Base-by-base conservation (phyloP, 495 filamentous ascomycete genomes). In the Daldinia concentrica region DNA sequence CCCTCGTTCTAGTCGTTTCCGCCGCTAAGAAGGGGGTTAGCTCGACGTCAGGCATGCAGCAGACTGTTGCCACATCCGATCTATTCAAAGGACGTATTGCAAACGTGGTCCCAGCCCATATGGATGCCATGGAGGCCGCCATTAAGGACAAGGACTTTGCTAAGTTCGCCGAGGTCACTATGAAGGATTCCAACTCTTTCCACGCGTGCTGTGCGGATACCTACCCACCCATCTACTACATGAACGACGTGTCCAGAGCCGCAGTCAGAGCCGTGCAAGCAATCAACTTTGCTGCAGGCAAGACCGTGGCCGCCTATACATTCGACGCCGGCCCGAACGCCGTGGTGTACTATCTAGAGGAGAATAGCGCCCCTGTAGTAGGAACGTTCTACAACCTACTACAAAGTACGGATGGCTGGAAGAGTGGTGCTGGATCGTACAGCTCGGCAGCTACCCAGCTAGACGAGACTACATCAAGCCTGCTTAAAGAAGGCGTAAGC, bases 311-410 rank as follows among this genome's bases (percentile, higher is more conserved):
- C 9, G 95, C 95, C 19, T 99, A 99, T 79, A 99, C 95, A 0
- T 99, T 97, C 76, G 95, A 99, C 80, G 95, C 95, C 1, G 95
- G 95, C 50, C 96, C 95, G 69, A 99, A 99, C 78, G 92, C 92
- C 32, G 95, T 99, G 30, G 89, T 99, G 48, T 99, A 98, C 80
- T 98, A 94, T 69, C 86, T 92, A 32, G 91, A 93, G 80, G 83
- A 92, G 85, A 87, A 94, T 73, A 87, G 89, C 55, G 85, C 82
- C 26, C 77, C 86, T 5, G 91, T 99, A 19, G 83, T 90, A 0
- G 93, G 92, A 4, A 86, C 87, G 1, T 90, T 98, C 78, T 89
- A 89, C 78, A 72, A 69, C 30, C 70, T 84, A 7, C 75, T 91
- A 17, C 80, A 81, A 4, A 80, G 76, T 19, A 79, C 90, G 1